Base-by-base conservation (phyloP, 1,139 yeast species). In the Magnusiomyces tetraspermus region DNA sequence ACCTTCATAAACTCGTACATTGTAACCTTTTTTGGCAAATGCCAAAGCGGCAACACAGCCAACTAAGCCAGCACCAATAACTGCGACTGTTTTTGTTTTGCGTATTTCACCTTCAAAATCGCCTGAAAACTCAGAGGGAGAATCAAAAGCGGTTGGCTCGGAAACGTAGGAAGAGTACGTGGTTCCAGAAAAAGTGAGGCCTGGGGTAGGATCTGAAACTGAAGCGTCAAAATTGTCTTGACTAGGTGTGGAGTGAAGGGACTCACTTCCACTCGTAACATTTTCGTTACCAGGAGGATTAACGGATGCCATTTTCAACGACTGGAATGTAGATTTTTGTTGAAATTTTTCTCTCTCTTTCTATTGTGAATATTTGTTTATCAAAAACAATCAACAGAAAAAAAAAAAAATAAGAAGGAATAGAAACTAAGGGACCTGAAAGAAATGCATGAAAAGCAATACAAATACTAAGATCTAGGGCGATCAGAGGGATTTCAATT, bases 21-120 rank as follows among this genome's bases (percentile, higher is more conserved):
- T 59, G 66, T 78, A 85, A 15, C 96, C 96, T 55, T 79, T 76
- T 53, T 80, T 73, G 2, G 83, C 79, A 48, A 90, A 76, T 0
- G 92, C 95, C 24, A 90, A 68, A 0, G 96, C 95, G 0, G 92
- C 79, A n/a, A 89, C 73, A 53, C 94, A 78, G 0, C 97, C 97
- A 3, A 90, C 97, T 2, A 87, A 78, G 0, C 97, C 97, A 0
- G 95, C 96, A 1, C 73, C 76, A 13, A 73, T 64, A 8, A 72
- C 63, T 6, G 65, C 69, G 30, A 69, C 65, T 31, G 51, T 51
- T 42, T 44, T 51, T n/a, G 8, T 36, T 36, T 36, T n/a, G n/a
- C n/a, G n/a, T n/a, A n/a, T n/a, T n/a, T n/a, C n/a, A n/a, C n/a
- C n/a, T n/a, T n/a, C n/a, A n/a, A n/a, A n/a, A n/a, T n/a, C n/a